Base-by-base conservation (phyloP, 2,329 filamentous ascomycete genomes). In the Passalora sequoiae region DNA sequence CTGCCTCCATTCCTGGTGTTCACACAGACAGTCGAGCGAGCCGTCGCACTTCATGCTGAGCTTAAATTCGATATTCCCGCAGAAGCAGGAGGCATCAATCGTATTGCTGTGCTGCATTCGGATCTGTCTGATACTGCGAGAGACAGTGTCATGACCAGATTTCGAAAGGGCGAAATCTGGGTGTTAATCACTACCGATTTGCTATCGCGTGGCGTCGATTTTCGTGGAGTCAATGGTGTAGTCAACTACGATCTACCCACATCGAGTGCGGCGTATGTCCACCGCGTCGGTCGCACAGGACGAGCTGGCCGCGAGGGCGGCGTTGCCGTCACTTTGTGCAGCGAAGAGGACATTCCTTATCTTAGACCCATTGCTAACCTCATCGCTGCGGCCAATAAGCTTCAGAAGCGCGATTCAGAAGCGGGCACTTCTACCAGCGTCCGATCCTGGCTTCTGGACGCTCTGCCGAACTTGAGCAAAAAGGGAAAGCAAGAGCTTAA, bases 201-300 rank as follows among this genome's bases (percentile, higher is more conserved):
- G 6, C 74, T 98, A 8, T 85, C 89, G 12, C 85, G 92, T 24
- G 92, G 92, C 15, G 83, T 98, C 29, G 92, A 98, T 66, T 96
- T 98, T 69, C 81, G 86, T 6, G 92, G 92, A 38, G 83, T 98
- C 51, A 96, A 96, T 59, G 89, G 89, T 33, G 89, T 98, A 0
- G 86, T 98, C 39, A 98, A 97, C 68, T 98, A 96, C 68, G 92
- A 98, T 64, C 88, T 96, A 6, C 92, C 92, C 0, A 87, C 83
- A n/a, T 89, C 86, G 0, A 84, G 85, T 4, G 91, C 89, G 0
- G 81, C 81, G 1, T 98, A 98, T 61, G 85, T 98, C 5, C 92
- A 98, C 67, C 86, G 92, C 8, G 89, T 92, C 0, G 92, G 92
- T 0, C 79, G 92, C 35, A 97, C 92, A 0, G 92, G 91, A 0